Conservation (phyloP, 2,329 filamentous ascomycete species). For the Phaeosphaeria sp. region DNA sequence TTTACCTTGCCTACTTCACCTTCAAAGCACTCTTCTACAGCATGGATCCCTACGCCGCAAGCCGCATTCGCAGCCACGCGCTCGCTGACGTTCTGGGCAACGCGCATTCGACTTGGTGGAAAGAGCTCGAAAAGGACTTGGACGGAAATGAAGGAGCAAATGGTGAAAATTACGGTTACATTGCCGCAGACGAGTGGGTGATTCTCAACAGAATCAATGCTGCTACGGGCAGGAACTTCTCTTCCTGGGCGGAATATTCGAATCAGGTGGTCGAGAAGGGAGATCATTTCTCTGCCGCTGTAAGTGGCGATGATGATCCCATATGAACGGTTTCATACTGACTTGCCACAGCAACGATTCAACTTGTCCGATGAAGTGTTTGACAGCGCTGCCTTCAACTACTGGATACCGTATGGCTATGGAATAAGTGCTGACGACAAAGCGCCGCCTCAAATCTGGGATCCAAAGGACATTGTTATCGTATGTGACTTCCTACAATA, state of each 20-base stretch:
- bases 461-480: constrained; percentile 40
- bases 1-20: constrained; percentile 34
- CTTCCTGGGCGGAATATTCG: constrained; percentile 51
- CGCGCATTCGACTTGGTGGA: constrained; percentile 9
- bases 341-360: constrained; percentile 15
- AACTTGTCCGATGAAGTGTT: constrained; percentile 17
- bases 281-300: constrained; percentile 36
- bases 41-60: constrained; percentile 49
- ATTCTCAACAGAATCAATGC: constrained; percentile 21
- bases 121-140: constrained; percentile 5
- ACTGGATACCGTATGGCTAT: constrained; percentile 12
- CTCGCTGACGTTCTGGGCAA: constrained; percentile 25
- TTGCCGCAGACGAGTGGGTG: constrained; percentile 25
- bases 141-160: constrained; percentile 5
- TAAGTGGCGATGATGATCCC: neutral
- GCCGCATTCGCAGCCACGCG: constrained; percentile 52
- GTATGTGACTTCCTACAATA: neutral
- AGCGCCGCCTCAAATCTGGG: neutral
- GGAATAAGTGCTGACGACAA: neutral
- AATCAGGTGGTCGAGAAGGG: constrained; percentile 26
- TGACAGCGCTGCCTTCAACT: constrained; percentile 38
- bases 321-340: neutral
- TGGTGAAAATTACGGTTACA: constrained; percentile 1
- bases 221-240: constrained; percentile 40
- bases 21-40: constrained; percentile 61